These are phyloP conservation scores for Boletus subcaerulescens DNA, from an alignment of 768 basidiomycete species.

Conservation along the genomic window DNA sequence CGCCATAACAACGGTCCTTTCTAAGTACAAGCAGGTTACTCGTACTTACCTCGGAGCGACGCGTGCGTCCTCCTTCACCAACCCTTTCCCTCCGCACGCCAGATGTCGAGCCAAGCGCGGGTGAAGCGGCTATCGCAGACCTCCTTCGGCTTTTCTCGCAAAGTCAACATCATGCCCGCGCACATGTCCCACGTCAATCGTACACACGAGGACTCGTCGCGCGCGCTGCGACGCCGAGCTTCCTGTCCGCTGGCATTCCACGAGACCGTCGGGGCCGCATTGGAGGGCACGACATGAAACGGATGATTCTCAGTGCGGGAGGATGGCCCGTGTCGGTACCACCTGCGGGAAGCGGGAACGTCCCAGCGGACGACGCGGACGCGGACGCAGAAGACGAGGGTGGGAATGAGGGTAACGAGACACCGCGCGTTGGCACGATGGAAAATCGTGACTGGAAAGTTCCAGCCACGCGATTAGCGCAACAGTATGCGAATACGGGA, in stretches of 20 bases:
- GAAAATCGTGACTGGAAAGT: slow-evolving; percentile 16
- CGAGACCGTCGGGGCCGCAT: slow-evolving; percentile 79
- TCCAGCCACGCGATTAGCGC: slow-evolving; percentile 35
- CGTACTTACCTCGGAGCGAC: slow-evolving; percentile 71
- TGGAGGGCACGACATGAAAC: slow-evolving; percentile 37
- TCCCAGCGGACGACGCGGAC: slow-evolving; percentile 25
- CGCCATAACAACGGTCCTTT: not conserved
- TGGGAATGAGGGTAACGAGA: slow-evolving; percentile 55
- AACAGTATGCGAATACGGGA: slow-evolving; percentile 48
- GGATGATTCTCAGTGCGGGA: slow-evolving; percentile 29
- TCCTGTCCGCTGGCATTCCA: slow-evolving; percentile 69
- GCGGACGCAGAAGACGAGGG: slow-evolving; percentile 33
- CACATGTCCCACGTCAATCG: slow-evolving; percentile 28
- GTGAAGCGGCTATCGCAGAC: slow-evolving; percentile 66
- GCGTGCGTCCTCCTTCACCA: slow-evolving; percentile 50
- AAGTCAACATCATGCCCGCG: slow-evolving; percentile 40
- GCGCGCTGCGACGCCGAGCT: slow-evolving; percentile 49
- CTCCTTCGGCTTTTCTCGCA: slow-evolving; percentile 62
- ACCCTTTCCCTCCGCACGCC: slow-evolving; percentile 53
- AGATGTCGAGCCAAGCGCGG: slow-evolving; percentile 53
- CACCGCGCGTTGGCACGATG: slow-evolving; percentile 51
- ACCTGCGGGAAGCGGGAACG: slow-evolving; percentile 4
- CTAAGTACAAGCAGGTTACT: slow-evolving; percentile 51
- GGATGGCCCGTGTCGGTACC: slow-evolving; percentile 18
- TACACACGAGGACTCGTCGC: slow-evolving; percentile 25